phyloP scores from a whole-genome alignment of 495 filamentous ascomycete species.

The Neurospora tetraspora region DNA sequence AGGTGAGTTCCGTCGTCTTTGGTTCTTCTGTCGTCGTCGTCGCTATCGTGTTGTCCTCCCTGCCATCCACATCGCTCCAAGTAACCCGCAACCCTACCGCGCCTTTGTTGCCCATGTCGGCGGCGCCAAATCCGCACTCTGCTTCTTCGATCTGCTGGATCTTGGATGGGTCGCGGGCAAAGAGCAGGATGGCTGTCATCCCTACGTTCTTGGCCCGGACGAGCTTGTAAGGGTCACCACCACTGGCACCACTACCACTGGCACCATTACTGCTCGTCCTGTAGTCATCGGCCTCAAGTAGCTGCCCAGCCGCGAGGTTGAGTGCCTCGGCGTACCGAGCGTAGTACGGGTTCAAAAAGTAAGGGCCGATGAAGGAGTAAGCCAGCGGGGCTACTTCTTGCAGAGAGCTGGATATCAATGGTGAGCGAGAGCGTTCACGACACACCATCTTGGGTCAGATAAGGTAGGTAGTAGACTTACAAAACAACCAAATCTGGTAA shows the following conservation, averaged over 20 bases:
- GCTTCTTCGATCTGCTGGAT: slow-evolving; percentile 56
- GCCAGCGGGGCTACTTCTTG: slow-evolving; percentile 85
- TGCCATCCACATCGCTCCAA: slow-evolving; percentile 16
- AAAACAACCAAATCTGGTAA: slow-evolving; percentile 61
- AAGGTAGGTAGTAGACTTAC: slow-evolving; percentile 16
- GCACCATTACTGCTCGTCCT: not conserved
- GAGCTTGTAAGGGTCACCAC: slow-evolving; percentile 35
- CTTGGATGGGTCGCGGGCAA: slow-evolving; percentile 46
- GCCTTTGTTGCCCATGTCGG: slow-evolving; percentile 91
- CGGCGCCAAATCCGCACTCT: slow-evolving; percentile 70
- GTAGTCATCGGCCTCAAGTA: slow-evolving; percentile 9
- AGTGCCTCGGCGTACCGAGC: slow-evolving; percentile 56
- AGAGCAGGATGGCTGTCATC: slow-evolving; percentile 83
- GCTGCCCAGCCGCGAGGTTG: slow-evolving; percentile 45
- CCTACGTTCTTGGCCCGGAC: slow-evolving; percentile 59
- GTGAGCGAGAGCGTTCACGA: not conserved
- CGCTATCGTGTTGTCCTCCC: not conserved
- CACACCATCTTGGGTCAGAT: no score
- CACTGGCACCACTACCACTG: not conserved
- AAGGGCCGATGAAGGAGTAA: slow-evolving; percentile 77
- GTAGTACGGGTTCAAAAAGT: slow-evolving; percentile 68
- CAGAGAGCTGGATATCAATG: slow-evolving; percentile 42
- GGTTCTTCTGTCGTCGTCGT: slow-evolving; percentile 1
- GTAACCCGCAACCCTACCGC: slow-evolving; percentile 69
- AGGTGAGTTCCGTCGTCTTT: slow-evolving; percentile 56